phyloP scores from a whole-genome alignment of 305 asterid genomes.

The Plantago lanceolata region DNA sequence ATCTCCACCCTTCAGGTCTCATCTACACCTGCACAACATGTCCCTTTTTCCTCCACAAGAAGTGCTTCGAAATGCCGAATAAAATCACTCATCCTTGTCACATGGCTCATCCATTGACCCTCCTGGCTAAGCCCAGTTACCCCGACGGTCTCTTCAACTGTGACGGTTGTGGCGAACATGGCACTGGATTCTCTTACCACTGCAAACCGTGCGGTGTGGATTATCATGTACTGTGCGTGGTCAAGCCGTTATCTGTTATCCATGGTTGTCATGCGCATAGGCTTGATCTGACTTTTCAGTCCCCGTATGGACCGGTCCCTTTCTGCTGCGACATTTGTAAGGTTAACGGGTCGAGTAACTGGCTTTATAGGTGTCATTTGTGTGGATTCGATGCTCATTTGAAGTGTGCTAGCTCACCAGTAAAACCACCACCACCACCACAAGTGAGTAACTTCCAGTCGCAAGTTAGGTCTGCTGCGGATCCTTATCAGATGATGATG shows the following conservation, averaged over 20 bases:
- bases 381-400: slow-evolving; percentile 64
- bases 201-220: slow-evolving; percentile 52
- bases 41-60: slow-evolving; percentile 41
- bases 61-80: slow-evolving; percentile 43
- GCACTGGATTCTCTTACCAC: slow-evolving; percentile 52
- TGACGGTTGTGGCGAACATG: slow-evolving; percentile 46
- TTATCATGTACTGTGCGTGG: slow-evolving; percentile 53
- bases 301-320: slow-evolving; percentile 35
- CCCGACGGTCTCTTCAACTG: slow-evolving; percentile 44
- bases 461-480: slow-evolving; percentile 16
- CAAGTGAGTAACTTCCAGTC: slow-evolving; percentile 6
- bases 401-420: slow-evolving; percentile 35
- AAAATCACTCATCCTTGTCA: slow-evolving; percentile 43
- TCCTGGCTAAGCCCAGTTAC: slow-evolving; percentile 34
- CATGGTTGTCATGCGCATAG: slow-evolving; percentile 36
- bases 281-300: slow-evolving; percentile 38
- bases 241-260: slow-evolving; percentile 32
- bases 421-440: not conserved
- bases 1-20: slow-evolving; percentile 27
- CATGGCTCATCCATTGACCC: slow-evolving; percentile 25
- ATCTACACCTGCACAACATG: slow-evolving; percentile 42
- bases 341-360: slow-evolving; percentile 30
- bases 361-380: slow-evolving; percentile 51
- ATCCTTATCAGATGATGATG: not conserved
- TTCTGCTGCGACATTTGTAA: slow-evolving; percentile 50